Conservation (phyloP, 805 yeast species). For the Wickerhamiella slavikovae region DNA sequence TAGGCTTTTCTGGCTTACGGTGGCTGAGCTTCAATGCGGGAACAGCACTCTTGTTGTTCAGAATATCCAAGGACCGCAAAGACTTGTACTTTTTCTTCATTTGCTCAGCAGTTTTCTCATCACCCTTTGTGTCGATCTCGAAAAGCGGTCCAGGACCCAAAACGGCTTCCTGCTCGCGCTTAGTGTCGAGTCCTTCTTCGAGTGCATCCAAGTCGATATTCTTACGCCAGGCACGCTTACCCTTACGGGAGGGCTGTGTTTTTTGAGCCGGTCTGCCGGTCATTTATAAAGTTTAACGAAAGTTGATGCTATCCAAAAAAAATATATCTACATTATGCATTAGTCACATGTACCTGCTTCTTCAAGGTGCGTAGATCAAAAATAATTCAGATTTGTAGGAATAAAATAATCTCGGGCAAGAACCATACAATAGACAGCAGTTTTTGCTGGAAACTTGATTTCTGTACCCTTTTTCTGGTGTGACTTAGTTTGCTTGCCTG, state of each 20-base stretch:
- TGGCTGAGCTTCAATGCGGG: constrained; percentile 32
- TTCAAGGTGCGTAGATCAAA: not conserved
- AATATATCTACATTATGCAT: too few species aligned
- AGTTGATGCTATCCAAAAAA: too few species aligned
- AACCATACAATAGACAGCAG: not conserved
- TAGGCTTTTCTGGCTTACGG: constrained; percentile 14
- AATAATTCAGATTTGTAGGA: not conserved
- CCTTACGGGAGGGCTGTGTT: constrained; percentile 69
- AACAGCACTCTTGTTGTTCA: constrained; percentile 58
- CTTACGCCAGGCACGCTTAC: constrained; percentile 83
- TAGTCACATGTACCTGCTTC: too few species aligned
- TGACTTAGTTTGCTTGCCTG: constrained; percentile 71
- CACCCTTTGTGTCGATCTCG: constrained; percentile 49
- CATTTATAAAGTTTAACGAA: too few species aligned
- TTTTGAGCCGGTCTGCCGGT: constrained; percentile 31
- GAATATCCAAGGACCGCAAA: constrained; percentile 47
- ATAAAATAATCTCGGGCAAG: not conserved
- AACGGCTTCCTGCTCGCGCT: constrained; percentile 33
- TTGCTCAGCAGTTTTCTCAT: constrained; percentile 22
- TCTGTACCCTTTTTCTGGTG: too few species aligned
- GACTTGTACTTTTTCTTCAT: constrained; percentile 22
- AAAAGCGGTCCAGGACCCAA: constrained; percentile 30
- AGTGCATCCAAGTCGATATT: constrained; percentile 74
- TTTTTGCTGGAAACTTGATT: too few species aligned
- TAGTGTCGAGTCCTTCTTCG: constrained; percentile 45